Percentiles rank a stretch among this genome's conserved stretches.
Conservation (phyloP, 257 asterid genomes). For the Scutellaria baicalensis region DNA sequence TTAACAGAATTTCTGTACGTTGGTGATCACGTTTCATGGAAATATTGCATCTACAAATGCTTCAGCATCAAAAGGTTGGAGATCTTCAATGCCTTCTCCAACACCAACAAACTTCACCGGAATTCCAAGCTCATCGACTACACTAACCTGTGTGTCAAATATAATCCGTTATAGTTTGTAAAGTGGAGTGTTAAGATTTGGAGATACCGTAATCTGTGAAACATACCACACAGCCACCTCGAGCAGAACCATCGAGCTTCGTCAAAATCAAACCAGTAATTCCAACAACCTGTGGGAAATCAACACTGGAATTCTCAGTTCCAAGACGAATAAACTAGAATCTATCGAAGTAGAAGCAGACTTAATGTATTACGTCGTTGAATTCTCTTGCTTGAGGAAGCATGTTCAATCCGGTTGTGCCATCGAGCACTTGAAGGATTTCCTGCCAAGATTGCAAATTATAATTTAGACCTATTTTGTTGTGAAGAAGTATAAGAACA, state of each 20-base stretch:
- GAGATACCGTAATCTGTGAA: background rate
- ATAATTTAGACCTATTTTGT: background rate
- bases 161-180: background rate
- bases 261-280: constrained; percentile 94
- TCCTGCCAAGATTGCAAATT: constrained; percentile 42
- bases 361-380: constrained; percentile 58
- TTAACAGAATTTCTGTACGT: background rate
- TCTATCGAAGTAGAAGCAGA: background rate
- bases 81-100: constrained; percentile 85
- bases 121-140: constrained; percentile 90
- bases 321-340: background rate
- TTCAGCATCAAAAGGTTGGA: constrained; percentile 88
- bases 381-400: constrained; percentile 98
- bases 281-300: constrained; percentile 70
- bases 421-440: constrained; percentile 83
- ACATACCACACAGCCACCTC: constrained; percentile 97
- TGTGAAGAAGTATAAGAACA: background rate
- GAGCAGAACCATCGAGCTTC: constrained; percentile 94
- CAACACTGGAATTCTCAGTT: background rate
- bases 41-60: constrained; percentile 86
- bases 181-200: background rate
- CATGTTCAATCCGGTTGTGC: constrained; percentile 96
- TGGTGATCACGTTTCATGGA: constrained; percentile 37
- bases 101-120: constrained; percentile 95
- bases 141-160: constrained; percentile 63